Percentiles rank a stretch among this genome's conserved stretches.
phyloP scores from a whole-genome alignment of 2,329 filamentous ascomycete genomes.

The Tympanopsis confertula region DNA sequence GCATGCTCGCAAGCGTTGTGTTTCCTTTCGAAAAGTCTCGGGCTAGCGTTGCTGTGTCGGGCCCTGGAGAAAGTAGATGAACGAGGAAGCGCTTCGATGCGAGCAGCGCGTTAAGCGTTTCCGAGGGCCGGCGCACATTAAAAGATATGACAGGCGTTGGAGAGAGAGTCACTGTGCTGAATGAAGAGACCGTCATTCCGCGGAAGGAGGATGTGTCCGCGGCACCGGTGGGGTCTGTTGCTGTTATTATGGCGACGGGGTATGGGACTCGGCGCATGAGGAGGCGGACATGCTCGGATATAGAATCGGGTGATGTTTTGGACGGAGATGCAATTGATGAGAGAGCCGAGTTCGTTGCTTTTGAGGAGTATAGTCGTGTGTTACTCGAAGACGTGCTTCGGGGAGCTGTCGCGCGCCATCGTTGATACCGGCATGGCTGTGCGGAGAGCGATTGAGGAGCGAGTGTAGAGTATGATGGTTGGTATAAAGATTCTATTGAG shows the following conservation, averaged over 20 bases:
- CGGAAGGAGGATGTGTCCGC: conserved; percentile 16
- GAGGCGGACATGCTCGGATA: conserved; percentile 23
- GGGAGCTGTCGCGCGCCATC: too few relatives aligned
- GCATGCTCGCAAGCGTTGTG: conserved; percentile 17
- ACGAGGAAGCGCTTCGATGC: conserved; percentile 31
- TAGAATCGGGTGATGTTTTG: conserved; percentile 5
- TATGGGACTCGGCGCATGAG: conserved; percentile 42
- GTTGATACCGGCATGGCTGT: too few relatives aligned
- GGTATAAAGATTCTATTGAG: too few relatives aligned
- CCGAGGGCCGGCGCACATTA: conserved; percentile 44
- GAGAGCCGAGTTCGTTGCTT: conserved; percentile 8
- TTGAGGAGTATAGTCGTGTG: too few relatives aligned
- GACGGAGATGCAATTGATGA: conserved; percentile 4
- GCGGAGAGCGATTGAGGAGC: too few relatives aligned
- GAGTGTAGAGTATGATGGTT: too few relatives aligned
- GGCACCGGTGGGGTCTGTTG: conserved; percentile 19
- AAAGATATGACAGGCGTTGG: conserved; percentile 47
- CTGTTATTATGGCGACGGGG: conserved; percentile 43
- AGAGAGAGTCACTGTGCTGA: conserved; percentile 43
- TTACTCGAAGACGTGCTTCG: too few relatives aligned
- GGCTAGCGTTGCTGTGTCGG: conserved; percentile 19
- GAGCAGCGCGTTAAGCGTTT: conserved; percentile 39
- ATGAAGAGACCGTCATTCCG: conserved; percentile 49
- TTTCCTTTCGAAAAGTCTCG: conserved; percentile 25
- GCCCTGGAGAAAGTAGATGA: conserved; percentile 24